Conservation (phyloP, 345 rosid genomes). For the Aquilaria yunnanensis region DNA sequence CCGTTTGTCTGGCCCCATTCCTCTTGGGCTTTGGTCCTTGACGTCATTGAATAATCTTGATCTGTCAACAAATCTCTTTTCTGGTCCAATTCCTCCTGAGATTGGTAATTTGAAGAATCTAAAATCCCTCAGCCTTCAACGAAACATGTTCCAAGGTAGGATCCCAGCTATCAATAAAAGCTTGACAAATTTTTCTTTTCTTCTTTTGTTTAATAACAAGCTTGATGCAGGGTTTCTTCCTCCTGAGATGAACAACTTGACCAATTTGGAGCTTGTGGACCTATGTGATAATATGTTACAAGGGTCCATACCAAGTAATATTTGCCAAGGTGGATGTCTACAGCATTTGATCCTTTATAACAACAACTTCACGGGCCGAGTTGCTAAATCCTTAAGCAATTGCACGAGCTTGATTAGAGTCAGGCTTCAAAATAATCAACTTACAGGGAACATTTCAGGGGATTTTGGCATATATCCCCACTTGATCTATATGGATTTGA, state of each 20-base stretch:
- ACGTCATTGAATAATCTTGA: no score
- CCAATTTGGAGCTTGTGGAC: conserved; percentile 1
- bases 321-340: conserved; percentile 15
- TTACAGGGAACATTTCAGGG: conserved; percentile 21
- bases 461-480: conserved; percentile 18
- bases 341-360: conserved; percentile 1
- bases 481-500: conserved; percentile 24
- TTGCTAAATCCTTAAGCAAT: conserved; percentile 23
- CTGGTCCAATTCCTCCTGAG: conserved; percentile 13
- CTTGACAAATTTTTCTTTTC: background rate
- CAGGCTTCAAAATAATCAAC: conserved; percentile 17
- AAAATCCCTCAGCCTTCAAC: background rate
- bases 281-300: conserved; percentile 15
- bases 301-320: conserved; percentile 13
- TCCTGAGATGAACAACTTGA: conserved; percentile 10
- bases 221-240: no score
- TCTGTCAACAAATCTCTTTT: background rate
- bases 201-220: no score
- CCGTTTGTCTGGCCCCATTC: no score
- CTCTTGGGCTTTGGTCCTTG: background rate
- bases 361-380: conserved; percentile 24
- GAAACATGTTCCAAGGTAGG: background rate
- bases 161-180: conserved; percentile 12
- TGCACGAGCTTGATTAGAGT: conserved; percentile 29
- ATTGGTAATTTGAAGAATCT: conserved; percentile 15